phyloP scores from a whole-genome alignment of 2,329 filamentous ascomycete genomes.

The Thielaviopsis punctulata region DNA sequence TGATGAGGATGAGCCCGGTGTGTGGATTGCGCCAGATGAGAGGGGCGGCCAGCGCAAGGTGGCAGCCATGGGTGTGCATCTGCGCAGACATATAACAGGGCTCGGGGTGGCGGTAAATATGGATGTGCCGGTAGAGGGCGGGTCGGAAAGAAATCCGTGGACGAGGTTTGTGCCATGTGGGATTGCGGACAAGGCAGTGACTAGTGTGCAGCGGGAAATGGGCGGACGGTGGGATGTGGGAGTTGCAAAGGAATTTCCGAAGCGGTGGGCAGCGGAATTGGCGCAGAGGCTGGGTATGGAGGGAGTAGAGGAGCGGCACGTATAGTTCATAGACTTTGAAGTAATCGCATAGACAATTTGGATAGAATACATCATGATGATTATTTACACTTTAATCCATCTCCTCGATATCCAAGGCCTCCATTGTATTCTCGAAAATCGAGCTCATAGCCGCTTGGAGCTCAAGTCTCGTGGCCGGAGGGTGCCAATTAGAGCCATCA shows the following conservation, averaged over 20 bases:
- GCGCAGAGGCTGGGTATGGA: constrained; percentile 3
- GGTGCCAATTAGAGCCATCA: constrained; percentile 7
- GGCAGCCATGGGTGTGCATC: constrained; percentile 80
- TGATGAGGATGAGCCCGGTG: constrained; percentile 64
- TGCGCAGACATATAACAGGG: constrained; percentile 65
- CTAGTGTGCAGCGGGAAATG: constrained; percentile 47
- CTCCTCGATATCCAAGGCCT: constrained; percentile 49
- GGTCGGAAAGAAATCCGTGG: constrained; percentile 32
- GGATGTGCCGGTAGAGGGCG: constrained; percentile 34
- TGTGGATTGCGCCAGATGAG: constrained; percentile 42
- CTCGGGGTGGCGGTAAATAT: constrained; percentile 74
- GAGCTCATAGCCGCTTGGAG: constrained; percentile 53
- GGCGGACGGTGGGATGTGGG: constrained; percentile 12
- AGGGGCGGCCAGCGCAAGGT: constrained; percentile 44
- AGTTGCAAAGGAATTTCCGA: not conserved
- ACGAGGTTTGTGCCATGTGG: constrained; percentile 78
- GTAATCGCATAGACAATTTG: too few relatives aligned
- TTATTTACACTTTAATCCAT: too few relatives aligned
- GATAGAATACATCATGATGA: too few relatives aligned
- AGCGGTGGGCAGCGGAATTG: constrained; percentile 8
- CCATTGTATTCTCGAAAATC: constrained; percentile 66
- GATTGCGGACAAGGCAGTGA: constrained; percentile 59
- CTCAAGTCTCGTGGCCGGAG: constrained; percentile 19
- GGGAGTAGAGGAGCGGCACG: not conserved
- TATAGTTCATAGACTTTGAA: constrained; percentile 15